A percentile compares a stretch with the other conserved stretches of the same genome.
phyloP scores from a whole-genome alignment of 2,329 filamentous ascomycete genomes.

The Clarireedia hainanense region DNA sequence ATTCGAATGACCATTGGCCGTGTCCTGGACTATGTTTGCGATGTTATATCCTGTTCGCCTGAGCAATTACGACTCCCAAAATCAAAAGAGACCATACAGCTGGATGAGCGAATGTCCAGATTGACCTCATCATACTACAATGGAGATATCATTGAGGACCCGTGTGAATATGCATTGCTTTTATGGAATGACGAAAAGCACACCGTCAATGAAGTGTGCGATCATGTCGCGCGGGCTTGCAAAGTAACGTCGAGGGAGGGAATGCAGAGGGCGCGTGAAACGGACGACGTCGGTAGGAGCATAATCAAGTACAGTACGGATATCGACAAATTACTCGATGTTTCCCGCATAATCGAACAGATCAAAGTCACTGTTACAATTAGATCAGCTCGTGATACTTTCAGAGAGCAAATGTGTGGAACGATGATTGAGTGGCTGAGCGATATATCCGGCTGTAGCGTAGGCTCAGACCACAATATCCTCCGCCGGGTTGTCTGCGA shows the following conservation, averaged over 20 bases:
- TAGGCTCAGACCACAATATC: slow-evolving; percentile 71
- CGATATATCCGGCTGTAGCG: slow-evolving; percentile 84
- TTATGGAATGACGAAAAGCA: slow-evolving; percentile 99
- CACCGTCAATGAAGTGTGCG: slow-evolving; percentile 81
- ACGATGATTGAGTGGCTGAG: slow-evolving; percentile 93
- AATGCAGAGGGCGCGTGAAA: slow-evolving; percentile 71
- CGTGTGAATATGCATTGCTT: slow-evolving; percentile 73
- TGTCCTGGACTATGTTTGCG: slow-evolving; percentile 89
- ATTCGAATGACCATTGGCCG: slow-evolving; percentile 82
- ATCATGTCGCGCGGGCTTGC: slow-evolving; percentile 88
- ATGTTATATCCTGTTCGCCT: slow-evolving; percentile 95
- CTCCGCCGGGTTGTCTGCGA: slow-evolving; percentile 80
- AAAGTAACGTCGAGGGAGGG: slow-evolving; percentile 63
- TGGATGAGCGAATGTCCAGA: slow-evolving; percentile 75
- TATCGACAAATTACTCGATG: slow-evolving; percentile 63
- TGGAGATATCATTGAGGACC: slow-evolving; percentile 51
- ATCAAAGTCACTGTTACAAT: slow-evolving; percentile 96
- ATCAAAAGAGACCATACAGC: slow-evolving; percentile 68
- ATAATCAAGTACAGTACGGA: slow-evolving; percentile 71
- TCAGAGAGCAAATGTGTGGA: slow-evolving; percentile 97
- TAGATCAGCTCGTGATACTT: slow-evolving; percentile 86
- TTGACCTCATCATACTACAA: slow-evolving; percentile 69
- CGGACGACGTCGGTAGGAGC: slow-evolving; percentile 79
- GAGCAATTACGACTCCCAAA: slow-evolving; percentile 87
- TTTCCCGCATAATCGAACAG: slow-evolving; percentile 82